Conservation (phyloP, 2,329 filamentous ascomycete genomes). For the Penicillium sp. region DNA sequence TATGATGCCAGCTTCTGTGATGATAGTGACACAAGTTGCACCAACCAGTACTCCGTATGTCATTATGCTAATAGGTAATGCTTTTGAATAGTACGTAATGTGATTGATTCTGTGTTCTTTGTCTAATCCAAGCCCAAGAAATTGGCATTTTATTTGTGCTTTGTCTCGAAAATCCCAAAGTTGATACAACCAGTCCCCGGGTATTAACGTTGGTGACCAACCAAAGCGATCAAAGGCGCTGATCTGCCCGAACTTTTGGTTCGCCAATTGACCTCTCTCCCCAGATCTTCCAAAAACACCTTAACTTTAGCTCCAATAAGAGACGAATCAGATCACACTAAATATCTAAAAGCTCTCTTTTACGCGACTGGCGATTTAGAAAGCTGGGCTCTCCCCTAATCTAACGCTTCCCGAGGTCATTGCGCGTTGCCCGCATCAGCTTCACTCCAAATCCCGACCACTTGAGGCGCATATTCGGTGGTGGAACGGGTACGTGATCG, state of each 20-base stretch:
- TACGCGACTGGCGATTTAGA: conserved; percentile 16
- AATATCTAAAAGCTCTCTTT: conserved; percentile 6
- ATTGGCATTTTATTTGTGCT: background rate
- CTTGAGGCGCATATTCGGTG: conserved; percentile 23
- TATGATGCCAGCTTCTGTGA: background rate
- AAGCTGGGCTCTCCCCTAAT: conserved; percentile 23
- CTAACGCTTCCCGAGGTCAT: conserved; percentile 27
- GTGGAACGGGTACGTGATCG: conserved; percentile 24
- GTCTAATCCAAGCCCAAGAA: background rate
- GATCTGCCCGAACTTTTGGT: conserved; percentile 34
- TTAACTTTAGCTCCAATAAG: conserved; percentile 17
- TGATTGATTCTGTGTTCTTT: background rate
- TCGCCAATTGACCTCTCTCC: conserved; percentile 39
- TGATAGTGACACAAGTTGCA: background rate
- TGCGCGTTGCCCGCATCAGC: conserved; percentile 29
- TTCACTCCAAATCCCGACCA: conserved; percentile 15
- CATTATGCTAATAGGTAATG: background rate
- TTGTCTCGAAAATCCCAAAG: background rate
- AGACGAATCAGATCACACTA: conserved; percentile 28
- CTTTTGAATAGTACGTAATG: background rate
- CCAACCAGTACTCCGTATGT: background rate
- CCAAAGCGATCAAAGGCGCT: conserved; percentile 18
- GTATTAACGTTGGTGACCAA: conserved; percentile 16
- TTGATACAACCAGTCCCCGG: background rate
- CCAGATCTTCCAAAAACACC: conserved; percentile 21